Evolutionary conservation across 768 basidiomycete species (phyloP).

Genomic region (Mycena kentingensis): DNA sequence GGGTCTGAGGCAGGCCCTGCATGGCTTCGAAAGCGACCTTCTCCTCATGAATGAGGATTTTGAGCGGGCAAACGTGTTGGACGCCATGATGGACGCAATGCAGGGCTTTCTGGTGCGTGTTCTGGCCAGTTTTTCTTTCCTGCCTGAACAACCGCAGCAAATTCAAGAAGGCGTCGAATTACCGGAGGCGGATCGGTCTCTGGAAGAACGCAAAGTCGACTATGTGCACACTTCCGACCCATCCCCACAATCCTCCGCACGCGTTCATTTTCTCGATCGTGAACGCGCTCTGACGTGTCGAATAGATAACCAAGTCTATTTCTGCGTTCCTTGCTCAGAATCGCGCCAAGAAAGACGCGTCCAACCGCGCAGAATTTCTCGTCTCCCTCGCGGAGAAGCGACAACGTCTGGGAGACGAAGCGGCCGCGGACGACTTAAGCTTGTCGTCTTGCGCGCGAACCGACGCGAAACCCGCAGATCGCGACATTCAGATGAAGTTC

Average conservation of each 20-base stretch:
- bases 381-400: slow-evolving; percentile 59
- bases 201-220: slow-evolving; percentile 72
- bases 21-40: slow-evolving; percentile 71
- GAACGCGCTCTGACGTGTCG: slow-evolving; percentile 4
- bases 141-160: slow-evolving; percentile 24
- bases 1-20: slow-evolving; percentile 58
- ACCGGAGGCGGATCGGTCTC: slow-evolving; percentile 29
- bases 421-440: no score
- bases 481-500: slow-evolving; percentile 82
- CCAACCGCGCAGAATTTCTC: slow-evolving; percentile 77
- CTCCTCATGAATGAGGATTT: slow-evolving; percentile 67
- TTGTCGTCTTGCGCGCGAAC: slow-evolving; percentile 70
- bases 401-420: slow-evolving; percentile 40
- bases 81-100: slow-evolving; percentile 54
- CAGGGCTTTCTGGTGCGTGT: slow-evolving; percentile 52
- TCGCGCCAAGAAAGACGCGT: slow-evolving; percentile 70
- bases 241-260: slow-evolving; percentile 45
- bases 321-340: slow-evolving; percentile 72
- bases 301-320: slow-evolving; percentile 68
- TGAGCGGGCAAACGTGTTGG: slow-evolving; percentile 59
- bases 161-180: slow-evolving; percentile 27
- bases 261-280: slow-evolving; percentile 2
- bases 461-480: slow-evolving; percentile 68
- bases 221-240: slow-evolving; percentile 57
- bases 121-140: background rate